Conservation (phyloP, 768 basidiomycete species). For the Naganishia antarctica region DNA sequence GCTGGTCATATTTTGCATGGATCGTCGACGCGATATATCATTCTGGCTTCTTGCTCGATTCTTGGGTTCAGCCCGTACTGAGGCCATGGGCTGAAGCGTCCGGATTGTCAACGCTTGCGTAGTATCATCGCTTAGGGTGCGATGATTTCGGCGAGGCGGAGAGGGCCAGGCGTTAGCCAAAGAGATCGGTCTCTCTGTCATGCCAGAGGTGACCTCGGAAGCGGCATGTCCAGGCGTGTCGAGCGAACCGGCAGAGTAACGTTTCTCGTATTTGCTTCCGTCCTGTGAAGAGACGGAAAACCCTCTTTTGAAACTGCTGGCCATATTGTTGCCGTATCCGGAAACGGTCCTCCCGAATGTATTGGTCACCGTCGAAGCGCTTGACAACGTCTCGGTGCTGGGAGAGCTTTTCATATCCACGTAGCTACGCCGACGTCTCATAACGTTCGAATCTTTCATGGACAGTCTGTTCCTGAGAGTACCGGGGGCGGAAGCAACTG, state of each 20-base stretch:
- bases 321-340: slow-evolving; percentile 24
- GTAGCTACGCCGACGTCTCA: slow-evolving; percentile 40
- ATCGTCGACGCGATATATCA: slow-evolving; percentile 1
- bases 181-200: neutral
- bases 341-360: slow-evolving; percentile 18
- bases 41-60: neutral
- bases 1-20: slow-evolving; percentile 15
- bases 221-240: neutral
- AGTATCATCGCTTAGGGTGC: neutral
- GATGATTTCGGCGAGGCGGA: neutral
- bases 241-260: slow-evolving; percentile 4
- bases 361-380: neutral
- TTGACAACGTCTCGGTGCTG: slow-evolving; percentile 8
- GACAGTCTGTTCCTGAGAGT: slow-evolving; percentile 34
- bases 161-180: neutral
- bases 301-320: slow-evolving; percentile 24
- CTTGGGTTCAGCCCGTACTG: neutral
- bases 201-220: neutral
- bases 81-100: neutral
- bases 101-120: neutral
- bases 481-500: neutral
- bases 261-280: neutral
- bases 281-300: slow-evolving; percentile 26
- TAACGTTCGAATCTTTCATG: slow-evolving; percentile 34
- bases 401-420: slow-evolving; percentile 33